A percentile compares a stretch with the other conserved stretches of the same genome.
Evolutionary conservation across 2,329 filamentous ascomycete species (phyloP).

Genomic region (Aspergillus candidus): DNA sequence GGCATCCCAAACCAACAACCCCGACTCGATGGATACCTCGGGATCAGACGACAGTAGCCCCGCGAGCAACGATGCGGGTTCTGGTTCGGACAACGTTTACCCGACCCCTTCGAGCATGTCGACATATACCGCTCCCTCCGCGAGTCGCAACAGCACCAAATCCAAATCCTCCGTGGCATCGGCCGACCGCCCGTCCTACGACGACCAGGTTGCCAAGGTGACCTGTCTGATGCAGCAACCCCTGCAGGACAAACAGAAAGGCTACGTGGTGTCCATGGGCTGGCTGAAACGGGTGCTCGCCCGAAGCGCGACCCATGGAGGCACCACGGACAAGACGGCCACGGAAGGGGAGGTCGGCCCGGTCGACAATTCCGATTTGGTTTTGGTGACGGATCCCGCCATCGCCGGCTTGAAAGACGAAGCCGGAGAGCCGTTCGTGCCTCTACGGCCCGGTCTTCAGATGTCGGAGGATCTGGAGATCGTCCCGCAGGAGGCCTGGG

Average conservation of each 20-base stretch:
- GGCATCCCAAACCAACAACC: constrained; percentile 24
- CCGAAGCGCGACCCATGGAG: constrained; percentile 53
- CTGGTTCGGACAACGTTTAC: constrained; percentile 30
- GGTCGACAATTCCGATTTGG: constrained; percentile 80
- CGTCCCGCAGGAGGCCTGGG: constrained; percentile 74
- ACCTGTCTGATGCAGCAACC: constrained; percentile 51
- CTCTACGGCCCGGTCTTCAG: constrained; percentile 61
- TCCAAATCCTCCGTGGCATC: constrained; percentile 17
- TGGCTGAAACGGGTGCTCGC: constrained; percentile 74
- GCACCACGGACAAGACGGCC: constrained; percentile 54
- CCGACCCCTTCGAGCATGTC: constrained; percentile 36
- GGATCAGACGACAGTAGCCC: constrained; percentile 24
- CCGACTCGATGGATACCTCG: constrained; percentile 41
- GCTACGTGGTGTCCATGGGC: constrained; percentile 68
- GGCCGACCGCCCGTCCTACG: constrained; percentile 43
- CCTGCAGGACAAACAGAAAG: constrained; percentile 64
- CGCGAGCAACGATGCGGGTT: constrained; percentile 23
- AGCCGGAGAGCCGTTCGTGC: constrained; percentile 55
- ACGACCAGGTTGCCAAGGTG: constrained; percentile 70
- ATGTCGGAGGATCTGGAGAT: constrained; percentile 68
- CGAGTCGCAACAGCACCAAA: constrained; percentile 23
- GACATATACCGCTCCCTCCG: constrained; percentile 27
- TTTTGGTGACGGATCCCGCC: constrained; percentile 50
- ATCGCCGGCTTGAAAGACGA: constrained; percentile 39
- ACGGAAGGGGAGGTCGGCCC: constrained; percentile 64